phyloP scores from a whole-genome alignment of 495 filamentous ascomycete genomes.

The Cercophora newfieldiana region DNA sequence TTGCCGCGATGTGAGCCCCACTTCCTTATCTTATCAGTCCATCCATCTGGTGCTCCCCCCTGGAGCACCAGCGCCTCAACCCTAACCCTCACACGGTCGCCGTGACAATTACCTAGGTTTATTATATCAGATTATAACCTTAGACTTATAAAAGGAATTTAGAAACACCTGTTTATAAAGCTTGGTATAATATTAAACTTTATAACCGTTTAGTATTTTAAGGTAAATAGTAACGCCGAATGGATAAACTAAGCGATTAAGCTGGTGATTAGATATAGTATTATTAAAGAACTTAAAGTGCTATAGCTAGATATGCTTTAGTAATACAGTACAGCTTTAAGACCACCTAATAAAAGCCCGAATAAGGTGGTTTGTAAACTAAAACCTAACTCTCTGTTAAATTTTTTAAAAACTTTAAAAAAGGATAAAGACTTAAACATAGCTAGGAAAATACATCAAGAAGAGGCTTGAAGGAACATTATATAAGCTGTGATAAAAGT shows the following conservation, averaged over 20 bases:
- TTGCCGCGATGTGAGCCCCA: too few relatives aligned
- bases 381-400: background rate
- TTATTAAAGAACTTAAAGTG: background rate
- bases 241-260: background rate
- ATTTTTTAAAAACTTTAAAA: background rate
- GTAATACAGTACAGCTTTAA: background rate
- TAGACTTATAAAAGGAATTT: background rate
- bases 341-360: background rate
- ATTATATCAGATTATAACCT: background rate
- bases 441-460: background rate
- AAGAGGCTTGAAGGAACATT: background rate
- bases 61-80: too few relatives aligned
- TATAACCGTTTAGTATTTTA: background rate
- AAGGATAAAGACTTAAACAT: background rate
- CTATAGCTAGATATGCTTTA: background rate
- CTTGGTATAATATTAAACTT: background rate
- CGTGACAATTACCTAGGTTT: constrained; percentile 1
- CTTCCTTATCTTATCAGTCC: too few relatives aligned
- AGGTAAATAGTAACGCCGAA: background rate
- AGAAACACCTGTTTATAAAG: constrained; percentile 1
- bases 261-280: background rate
- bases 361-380: background rate
- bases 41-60: too few relatives aligned
- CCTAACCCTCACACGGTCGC: too few relatives aligned
- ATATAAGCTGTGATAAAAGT: too few relatives aligned